Conservation (phyloP, 805 yeast genomes). For the Candida broadrunensis region DNA sequence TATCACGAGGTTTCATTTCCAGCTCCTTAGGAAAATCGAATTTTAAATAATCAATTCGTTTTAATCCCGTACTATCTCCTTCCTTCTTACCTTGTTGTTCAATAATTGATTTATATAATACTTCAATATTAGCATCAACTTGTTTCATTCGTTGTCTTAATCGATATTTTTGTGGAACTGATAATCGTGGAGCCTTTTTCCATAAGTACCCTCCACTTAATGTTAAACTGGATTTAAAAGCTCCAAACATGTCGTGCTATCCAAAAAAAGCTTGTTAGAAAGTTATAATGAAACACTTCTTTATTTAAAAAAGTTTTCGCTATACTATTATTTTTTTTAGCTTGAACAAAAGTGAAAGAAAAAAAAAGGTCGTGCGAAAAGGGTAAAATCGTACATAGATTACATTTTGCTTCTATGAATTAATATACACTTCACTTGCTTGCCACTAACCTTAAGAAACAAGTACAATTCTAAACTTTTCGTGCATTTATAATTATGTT, state of each 20-base stretch:
- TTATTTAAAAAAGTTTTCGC: too few relatives aligned
- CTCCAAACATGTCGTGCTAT: slow-evolving; percentile 67
- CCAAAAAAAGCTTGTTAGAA: too few relatives aligned
- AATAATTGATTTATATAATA: slow-evolving; percentile 44
- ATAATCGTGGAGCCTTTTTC: slow-evolving; percentile 54
- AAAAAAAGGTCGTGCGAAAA: too few relatives aligned
- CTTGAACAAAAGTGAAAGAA: too few relatives aligned
- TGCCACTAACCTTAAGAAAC: too few relatives aligned
- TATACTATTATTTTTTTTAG: too few relatives aligned
- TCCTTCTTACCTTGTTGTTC: slow-evolving; percentile 13
- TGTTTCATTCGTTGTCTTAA: slow-evolving; percentile 77
- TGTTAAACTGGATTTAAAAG: slow-evolving; percentile 59
- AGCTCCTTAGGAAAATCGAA: slow-evolving; percentile 65
- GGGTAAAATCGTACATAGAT: too few relatives aligned
- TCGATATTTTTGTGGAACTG: slow-evolving; percentile 75
- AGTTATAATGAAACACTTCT: too few relatives aligned
- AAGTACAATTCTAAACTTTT: too few relatives aligned
- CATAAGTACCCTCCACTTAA: slow-evolving; percentile 74
- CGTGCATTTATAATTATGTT: too few relatives aligned
- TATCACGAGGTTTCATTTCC: slow-evolving; percentile 79
- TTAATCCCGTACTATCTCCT: slow-evolving; percentile 34
- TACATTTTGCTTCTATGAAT: too few relatives aligned
- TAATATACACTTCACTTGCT: too few relatives aligned
- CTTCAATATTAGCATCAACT: slow-evolving; percentile 77
- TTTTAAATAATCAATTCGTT: slow-evolving; percentile 34